Conservation (phyloP, 768 basidiomycete species). For the Clavulina sp. region DNA sequence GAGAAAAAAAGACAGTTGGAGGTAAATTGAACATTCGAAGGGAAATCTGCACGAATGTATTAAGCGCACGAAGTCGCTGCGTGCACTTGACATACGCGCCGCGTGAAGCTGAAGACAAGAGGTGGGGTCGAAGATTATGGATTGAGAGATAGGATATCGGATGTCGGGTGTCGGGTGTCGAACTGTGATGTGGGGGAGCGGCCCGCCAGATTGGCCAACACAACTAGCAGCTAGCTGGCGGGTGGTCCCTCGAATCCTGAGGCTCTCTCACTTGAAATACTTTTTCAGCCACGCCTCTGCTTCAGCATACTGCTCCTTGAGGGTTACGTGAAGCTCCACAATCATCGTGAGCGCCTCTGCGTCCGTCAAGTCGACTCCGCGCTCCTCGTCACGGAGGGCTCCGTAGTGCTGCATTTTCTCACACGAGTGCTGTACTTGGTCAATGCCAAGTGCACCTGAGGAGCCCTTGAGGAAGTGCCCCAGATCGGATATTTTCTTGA, state of each 20-base stretch:
- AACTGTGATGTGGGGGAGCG: not conserved
- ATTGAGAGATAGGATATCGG: not conserved
- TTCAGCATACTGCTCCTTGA: slow-evolving; percentile 48
- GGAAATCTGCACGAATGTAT: too few relatives aligned
- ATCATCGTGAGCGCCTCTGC: slow-evolving; percentile 44
- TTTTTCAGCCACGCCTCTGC: slow-evolving; percentile 53
- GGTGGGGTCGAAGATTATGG: not conserved
- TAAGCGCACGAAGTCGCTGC: too few relatives aligned
- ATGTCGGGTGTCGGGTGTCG: not conserved
- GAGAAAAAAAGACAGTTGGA: too few relatives aligned
- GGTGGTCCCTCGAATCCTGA: too few relatives aligned
- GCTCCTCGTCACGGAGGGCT: slow-evolving; percentile 41
- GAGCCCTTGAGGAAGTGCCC: slow-evolving; percentile 98
- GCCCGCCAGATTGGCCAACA: too few relatives aligned
- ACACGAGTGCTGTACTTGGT: slow-evolving; percentile 66
- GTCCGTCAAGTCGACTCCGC: slow-evolving; percentile 24
- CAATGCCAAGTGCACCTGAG: slow-evolving; percentile 79
- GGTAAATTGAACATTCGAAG: too few relatives aligned
- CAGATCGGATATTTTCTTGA: slow-evolving; percentile 45
- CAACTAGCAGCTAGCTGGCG: too few relatives aligned
- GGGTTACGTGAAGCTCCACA: slow-evolving; percentile 32
- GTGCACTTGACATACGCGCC: too few relatives aligned
- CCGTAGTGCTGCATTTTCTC: slow-evolving; percentile 86
- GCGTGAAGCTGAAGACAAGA: not conserved
- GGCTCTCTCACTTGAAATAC: slow-evolving; percentile 30